Evolutionary conservation across 495 filamentous ascomycete genomes (phyloP).

Genomic region (Usnea hakonensis): DNA sequence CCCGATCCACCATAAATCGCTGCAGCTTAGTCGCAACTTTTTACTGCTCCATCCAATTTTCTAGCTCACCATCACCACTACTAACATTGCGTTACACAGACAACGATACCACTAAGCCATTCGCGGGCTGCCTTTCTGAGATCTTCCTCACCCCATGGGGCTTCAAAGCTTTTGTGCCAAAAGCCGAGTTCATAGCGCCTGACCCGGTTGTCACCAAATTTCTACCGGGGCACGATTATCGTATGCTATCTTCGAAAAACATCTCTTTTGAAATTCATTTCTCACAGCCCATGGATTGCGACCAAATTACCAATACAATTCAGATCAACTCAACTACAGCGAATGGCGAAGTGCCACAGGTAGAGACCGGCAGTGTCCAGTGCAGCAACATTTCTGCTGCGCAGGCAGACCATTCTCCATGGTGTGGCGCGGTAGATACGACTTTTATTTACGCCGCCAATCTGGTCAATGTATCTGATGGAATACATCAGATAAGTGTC

Average conservation of each 20-base stretch:
- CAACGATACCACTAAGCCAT: slow-evolving; percentile 13
- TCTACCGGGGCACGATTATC: slow-evolving; percentile 23
- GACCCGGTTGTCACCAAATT: slow-evolving; percentile 25
- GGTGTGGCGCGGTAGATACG: slow-evolving; percentile 36
- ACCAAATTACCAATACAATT: slow-evolving; percentile 36
- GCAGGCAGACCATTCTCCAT: slow-evolving; percentile 21
- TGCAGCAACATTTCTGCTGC: slow-evolving; percentile 28
- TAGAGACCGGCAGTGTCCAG: slow-evolving; percentile 22
- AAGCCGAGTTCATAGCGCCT: slow-evolving; percentile 18
- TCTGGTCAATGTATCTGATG: slow-evolving; percentile 41
- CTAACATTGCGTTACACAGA: slow-evolving; percentile 23
- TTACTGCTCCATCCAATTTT: neutral
- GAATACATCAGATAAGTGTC: slow-evolving; percentile 40
- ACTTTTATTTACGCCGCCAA: slow-evolving; percentile 34
- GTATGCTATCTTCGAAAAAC: slow-evolving; percentile 28
- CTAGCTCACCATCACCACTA: neutral
- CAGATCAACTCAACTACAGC: slow-evolving; percentile 39
- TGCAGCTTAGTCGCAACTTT: neutral
- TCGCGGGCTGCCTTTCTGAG: slow-evolving; percentile 21
- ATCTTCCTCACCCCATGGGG: slow-evolving; percentile 17
- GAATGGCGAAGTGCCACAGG: slow-evolving; percentile 19
- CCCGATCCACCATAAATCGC: neutral
- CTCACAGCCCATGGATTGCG: slow-evolving; percentile 51
- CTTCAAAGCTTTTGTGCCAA: slow-evolving; percentile 23
- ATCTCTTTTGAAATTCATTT: slow-evolving; percentile 44